phyloP scores from a whole-genome alignment of 495 filamentous ascomycete genomes.

The Hyaloscypha hepaticicola region DNA sequence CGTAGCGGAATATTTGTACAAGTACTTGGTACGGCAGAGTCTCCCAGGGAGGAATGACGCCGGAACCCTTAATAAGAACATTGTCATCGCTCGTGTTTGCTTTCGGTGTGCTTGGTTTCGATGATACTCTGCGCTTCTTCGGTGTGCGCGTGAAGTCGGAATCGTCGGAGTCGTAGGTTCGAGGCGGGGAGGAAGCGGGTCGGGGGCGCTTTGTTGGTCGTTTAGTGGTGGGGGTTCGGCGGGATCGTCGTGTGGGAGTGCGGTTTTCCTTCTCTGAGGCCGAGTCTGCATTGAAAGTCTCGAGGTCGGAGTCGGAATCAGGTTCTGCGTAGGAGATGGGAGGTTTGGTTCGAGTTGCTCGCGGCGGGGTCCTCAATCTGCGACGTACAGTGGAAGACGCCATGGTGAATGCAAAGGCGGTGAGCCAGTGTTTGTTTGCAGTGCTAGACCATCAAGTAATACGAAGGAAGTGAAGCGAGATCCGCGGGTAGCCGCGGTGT shows the following conservation, averaged over 20 bases:
- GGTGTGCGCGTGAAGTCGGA: background rate
- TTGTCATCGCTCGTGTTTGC: background rate
- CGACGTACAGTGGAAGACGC: constrained; percentile 18
- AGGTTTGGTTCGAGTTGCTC: constrained; percentile 25
- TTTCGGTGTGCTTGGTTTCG: constrained; percentile 7
- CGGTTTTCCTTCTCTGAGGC: constrained; percentile 3
- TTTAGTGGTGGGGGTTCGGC: background rate
- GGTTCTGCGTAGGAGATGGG: constrained; percentile 27
- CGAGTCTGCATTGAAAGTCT: constrained; percentile 15
- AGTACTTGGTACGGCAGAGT: constrained; percentile 71
- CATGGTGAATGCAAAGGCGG: background rate
- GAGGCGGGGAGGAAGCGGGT: background rate
- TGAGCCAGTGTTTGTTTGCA: background rate
- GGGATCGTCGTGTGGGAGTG: constrained; percentile 2
- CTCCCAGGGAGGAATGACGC: constrained; percentile 62
- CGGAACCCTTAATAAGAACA: constrained; percentile 4
- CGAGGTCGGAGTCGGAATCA: constrained; percentile 5
- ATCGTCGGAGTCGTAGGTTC: background rate
- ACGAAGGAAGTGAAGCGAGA: background rate
- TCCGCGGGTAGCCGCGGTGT: background rate
- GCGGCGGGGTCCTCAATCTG: constrained; percentile 12
- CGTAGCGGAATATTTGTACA: constrained; percentile 64
- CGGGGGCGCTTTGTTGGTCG: constrained; percentile 1
- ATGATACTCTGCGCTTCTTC: constrained; percentile 11
- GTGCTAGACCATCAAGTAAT: background rate